Conservation (phyloP, 2,329 filamentous ascomycete genomes). For the Fusarium xyrophilum region DNA sequence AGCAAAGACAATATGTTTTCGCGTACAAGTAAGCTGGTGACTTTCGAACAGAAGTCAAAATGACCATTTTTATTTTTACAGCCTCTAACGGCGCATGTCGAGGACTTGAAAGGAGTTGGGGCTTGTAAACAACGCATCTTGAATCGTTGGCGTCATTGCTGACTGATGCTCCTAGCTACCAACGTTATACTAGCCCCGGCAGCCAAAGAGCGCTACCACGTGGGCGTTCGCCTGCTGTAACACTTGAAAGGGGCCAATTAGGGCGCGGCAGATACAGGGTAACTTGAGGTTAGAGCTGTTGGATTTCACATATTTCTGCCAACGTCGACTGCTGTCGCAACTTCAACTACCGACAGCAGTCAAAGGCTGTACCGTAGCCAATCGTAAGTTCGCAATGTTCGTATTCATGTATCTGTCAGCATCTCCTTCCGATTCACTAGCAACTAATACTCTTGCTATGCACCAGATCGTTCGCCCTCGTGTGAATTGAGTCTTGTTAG, state of each 20-base stretch:
- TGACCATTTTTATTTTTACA: constrained; percentile 29
- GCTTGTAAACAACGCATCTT: neutral
- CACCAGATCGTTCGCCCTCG: neutral
- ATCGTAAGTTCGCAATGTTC: fast-evolving
- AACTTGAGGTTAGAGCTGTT: neutral
- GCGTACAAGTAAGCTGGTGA: constrained; percentile 37
- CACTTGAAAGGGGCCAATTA: fast-evolving
- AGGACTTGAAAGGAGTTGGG: fast-evolving
- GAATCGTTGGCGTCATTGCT: constrained; percentile 15
- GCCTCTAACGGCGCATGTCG: fast-evolving
- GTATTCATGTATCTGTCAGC: fast-evolving
- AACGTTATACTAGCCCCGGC: neutral
- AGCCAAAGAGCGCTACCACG: constrained; percentile 1
- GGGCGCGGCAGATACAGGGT: neutral
- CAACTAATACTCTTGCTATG: neutral
- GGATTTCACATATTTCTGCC: neutral
- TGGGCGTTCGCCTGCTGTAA: neutral
- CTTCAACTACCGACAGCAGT: neutral
- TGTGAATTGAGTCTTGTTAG: too few species aligned
- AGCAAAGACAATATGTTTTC: constrained; percentile 36
- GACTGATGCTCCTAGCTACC: neutral
- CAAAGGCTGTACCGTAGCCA: fast-evolving
- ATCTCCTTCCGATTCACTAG: neutral
- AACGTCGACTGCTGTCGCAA: too few species aligned
- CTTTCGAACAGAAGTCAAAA: constrained; percentile 33